These are phyloP conservation scores for Hymenoscyphus linearis DNA, from an alignment of 2,329 filamentous ascomycete genomes.

Conservation along the genomic window DNA sequence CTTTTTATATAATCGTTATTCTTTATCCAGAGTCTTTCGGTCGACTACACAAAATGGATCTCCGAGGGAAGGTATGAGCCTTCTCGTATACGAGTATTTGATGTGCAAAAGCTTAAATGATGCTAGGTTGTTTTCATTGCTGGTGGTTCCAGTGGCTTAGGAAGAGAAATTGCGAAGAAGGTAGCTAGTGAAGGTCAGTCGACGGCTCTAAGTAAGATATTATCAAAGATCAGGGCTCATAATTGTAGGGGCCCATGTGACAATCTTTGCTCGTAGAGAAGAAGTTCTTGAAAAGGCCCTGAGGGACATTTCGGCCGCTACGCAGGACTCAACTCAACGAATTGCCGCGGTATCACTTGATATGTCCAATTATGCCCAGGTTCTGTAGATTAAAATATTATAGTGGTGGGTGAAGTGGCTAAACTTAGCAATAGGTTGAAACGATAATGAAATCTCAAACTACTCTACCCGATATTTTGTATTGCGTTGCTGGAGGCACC, in stretches of 20 bases:
- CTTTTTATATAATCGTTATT: too few species aligned
- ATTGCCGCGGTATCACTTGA: not conserved
- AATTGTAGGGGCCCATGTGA: not conserved
- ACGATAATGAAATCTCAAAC: not conserved
- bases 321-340: not conserved
- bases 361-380: not conserved
- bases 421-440: not conserved
- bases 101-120: not conserved
- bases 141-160: conserved; percentile 1
- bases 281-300: not conserved
- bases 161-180: conserved; percentile 1
- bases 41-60: not conserved
- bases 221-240: not conserved
- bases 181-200: not conserved
- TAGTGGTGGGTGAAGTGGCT: not conserved
- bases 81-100: not conserved
- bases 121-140: not conserved
- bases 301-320: not conserved
- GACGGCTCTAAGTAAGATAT: not conserved
- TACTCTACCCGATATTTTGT: not conserved
- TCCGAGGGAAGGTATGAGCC: not conserved
- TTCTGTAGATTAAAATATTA: not conserved
- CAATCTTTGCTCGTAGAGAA: conserved; percentile 1
- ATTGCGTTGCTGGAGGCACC: conserved; percentile 2
- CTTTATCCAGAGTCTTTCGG: too few species aligned